A percentile compares a stretch with the other conserved stretches of the same genome.
These are phyloP conservation scores for Alternaria infectoria DNA, from an alignment of 2,329 filamentous ascomycete species.

Conservation along the genomic window DNA sequence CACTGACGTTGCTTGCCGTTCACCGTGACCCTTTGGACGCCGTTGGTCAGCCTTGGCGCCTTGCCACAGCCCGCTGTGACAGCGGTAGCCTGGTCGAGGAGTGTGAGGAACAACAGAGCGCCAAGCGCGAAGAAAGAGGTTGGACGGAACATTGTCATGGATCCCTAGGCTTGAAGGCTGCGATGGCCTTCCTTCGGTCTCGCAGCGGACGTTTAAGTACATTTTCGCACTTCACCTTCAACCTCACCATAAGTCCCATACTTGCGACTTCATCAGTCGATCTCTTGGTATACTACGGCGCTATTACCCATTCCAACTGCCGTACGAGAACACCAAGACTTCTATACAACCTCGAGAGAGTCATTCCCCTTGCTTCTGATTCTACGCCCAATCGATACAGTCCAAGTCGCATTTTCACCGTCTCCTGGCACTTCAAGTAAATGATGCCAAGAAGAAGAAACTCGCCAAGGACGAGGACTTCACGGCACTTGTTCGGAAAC, in stretches of 20 bases:
- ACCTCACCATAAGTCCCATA: background rate
- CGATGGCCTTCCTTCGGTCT: background rate
- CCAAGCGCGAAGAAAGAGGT: constrained; percentile 11
- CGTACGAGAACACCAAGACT: background rate
- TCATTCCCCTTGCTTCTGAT: background rate
- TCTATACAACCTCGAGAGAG: background rate
- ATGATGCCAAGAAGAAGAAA: constrained; percentile 5
- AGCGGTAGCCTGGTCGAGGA: constrained; percentile 10
- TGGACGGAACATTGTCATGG: constrained; percentile 12
- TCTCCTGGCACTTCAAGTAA: background rate
- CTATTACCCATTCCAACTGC: background rate
- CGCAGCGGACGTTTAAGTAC: background rate
- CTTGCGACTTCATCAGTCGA: background rate
- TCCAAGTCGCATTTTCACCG: background rate
- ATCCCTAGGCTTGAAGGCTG: background rate
- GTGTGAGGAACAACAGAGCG: constrained; percentile 10
- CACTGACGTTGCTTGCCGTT: constrained; percentile 23
- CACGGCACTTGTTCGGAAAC: constrained; percentile 1
- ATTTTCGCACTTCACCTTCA: background rate
- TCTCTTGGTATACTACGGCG: background rate
- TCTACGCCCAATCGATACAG: background rate
- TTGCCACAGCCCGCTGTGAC: constrained; percentile 23
- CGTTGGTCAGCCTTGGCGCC: constrained; percentile 14
- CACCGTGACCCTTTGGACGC: constrained; percentile 26
- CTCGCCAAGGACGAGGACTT: background rate